Evolutionary conservation across 1,139 yeast genomes (phyloP), one percentile per base, ranked within the genome.

Genomic region (Suhomyces wounanorum): DNA sequence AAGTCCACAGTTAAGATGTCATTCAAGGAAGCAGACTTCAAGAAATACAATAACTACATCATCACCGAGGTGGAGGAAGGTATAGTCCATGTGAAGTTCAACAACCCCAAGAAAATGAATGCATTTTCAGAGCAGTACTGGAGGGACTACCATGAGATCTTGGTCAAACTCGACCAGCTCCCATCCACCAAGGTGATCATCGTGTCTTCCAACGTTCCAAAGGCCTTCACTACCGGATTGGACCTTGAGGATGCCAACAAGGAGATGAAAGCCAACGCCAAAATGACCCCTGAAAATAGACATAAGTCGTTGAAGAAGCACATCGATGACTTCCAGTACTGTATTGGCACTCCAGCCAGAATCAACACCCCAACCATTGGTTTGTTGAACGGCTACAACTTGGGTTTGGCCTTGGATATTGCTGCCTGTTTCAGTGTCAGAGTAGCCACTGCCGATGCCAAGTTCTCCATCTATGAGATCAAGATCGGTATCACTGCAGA

Each of bases 401-500:
- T 74, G 60, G 96, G 96, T 0, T 75, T 88, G 48, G 95, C 87
- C 0, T 60, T 88, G 44, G 95, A 88, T 66, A 79, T 88, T 42
- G 70, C 86, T 10, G 68, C 85, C 21, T 79, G 87, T 1, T 75
- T 78, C 41, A 77, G 84, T 40, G 79, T 88, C 43, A 75, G 95
- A 51, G 69, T 84, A 26, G 83, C 84, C 8, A 72, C 83, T 13
- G 70, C 70, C 40, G 87, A 81, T 55, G 77, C 81, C 25, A 69
- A 67, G 43, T 77, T 87, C 57, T 79, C 88, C 36, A 81, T 88
- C 51, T 79, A 87, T 53, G 96, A 88, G 66, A 83, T 87, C 55
- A 82, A 82, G 55, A 76, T 88, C 51, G 96, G 95, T 5, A 78
- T 88, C 66, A 80, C 89, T 30, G 92, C 96, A 2, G 96, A 88